Percentiles rank a stretch among this genome's conserved stretches.
Conservation (phyloP, 2,329 filamentous ascomycete species). For the Biscogniauxia mediterranea region DNA sequence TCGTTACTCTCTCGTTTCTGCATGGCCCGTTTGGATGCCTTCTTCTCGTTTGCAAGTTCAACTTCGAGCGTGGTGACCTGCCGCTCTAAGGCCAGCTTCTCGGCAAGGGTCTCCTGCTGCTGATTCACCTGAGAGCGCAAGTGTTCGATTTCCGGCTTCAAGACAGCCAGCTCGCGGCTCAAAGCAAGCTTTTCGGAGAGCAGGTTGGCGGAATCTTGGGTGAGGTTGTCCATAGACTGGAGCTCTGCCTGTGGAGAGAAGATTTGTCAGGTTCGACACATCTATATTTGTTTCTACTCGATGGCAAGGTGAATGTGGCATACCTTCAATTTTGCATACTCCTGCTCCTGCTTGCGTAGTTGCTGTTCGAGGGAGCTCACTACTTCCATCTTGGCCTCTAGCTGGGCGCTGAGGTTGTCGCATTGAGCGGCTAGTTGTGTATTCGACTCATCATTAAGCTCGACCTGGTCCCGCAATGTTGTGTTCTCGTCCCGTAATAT, state of each 20-base stretch:
- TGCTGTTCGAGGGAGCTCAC: conserved; percentile 46
- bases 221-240: conserved; percentile 62
- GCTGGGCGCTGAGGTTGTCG: conserved; percentile 40
- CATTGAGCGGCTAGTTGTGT: conserved; percentile 37
- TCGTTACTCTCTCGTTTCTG: conserved; percentile 43
- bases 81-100: conserved; percentile 77
- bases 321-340: conserved; percentile 50
- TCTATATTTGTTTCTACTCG: background rate
- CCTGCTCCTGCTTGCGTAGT: conserved; percentile 47
- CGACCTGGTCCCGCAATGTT: conserved; percentile 61
- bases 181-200: conserved; percentile 58
- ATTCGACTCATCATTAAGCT: conserved; percentile 34
- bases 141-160: conserved; percentile 57
- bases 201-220: conserved; percentile 68
- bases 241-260: conserved; percentile 61
- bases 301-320: background rate
- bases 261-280: conserved; percentile 9
- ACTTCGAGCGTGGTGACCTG: conserved; percentile 75
- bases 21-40: conserved; percentile 58
- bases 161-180: conserved; percentile 48
- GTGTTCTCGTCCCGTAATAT: conserved; percentile 75
- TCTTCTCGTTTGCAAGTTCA: conserved; percentile 79
- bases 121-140: conserved; percentile 52
- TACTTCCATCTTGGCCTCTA: conserved; percentile 44
- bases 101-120: conserved; percentile 68